Conservation (phyloP, 345 rosid genomes). For the Aegle marmelos region DNA sequence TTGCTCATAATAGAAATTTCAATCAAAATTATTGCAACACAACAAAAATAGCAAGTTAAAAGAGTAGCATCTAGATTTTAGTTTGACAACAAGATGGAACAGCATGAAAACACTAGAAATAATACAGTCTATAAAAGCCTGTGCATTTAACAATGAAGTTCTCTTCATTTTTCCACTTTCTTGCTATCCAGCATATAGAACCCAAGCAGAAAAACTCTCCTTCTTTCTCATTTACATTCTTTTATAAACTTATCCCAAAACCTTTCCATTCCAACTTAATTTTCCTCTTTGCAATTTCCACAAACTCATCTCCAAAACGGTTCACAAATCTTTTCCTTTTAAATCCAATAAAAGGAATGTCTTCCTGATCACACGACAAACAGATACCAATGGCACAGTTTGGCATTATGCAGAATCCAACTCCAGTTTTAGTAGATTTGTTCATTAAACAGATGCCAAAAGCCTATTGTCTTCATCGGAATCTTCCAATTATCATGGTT, state of each 20-base stretch:
- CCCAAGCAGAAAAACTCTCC: not conserved
- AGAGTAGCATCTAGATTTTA: not conserved
- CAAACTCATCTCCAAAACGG: not conserved
- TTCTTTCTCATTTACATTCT: not conserved
- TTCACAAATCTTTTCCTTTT: not conserved
- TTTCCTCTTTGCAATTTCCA: not conserved
- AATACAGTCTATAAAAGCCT: conserved; percentile 5
- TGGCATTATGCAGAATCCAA: not conserved
- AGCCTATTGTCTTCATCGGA: not conserved
- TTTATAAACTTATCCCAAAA: not conserved
- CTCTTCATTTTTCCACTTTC: not conserved
- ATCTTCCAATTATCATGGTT: not conserved
- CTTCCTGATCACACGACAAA: not conserved
- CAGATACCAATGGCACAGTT: not conserved
- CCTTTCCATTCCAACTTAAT: not conserved
- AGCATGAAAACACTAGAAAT: not conserved
- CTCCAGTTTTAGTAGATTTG: not conserved
- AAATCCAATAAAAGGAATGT: not conserved
- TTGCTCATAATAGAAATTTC: not conserved
- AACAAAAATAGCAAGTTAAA: not conserved
- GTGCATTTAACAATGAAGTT: not conserved
- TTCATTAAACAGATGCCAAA: not conserved
- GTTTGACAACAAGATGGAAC: not conserved
- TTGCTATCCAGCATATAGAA: not conserved
- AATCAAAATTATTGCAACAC: not conserved